A percentile compares a stretch with the other conserved stretches of the same genome.
These are phyloP conservation scores for Polyporus arcularius DNA, from an alignment of 768 basidiomycete genomes.

Conservation along the genomic window DNA sequence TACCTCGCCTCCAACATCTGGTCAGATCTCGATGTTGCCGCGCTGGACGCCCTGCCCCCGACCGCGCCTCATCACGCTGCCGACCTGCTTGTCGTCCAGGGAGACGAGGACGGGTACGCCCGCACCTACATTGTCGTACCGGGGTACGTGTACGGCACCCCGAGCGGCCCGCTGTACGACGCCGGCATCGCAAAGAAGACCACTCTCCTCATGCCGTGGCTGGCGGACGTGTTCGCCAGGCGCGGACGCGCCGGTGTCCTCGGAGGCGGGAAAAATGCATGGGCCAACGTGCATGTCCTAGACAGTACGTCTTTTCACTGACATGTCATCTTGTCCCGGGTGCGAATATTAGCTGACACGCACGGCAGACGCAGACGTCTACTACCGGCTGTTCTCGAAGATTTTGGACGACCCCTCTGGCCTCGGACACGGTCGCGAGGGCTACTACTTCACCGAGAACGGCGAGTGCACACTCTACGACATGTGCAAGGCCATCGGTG, in stretches of 20 bases:
- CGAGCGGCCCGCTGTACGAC: slow-evolving; percentile 46
- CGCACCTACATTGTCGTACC: slow-evolving; percentile 53
- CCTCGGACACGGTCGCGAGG: slow-evolving; percentile 31
- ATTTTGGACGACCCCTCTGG: slow-evolving; percentile 28
- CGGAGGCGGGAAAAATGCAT: slow-evolving; percentile 56
- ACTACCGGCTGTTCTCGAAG: slow-evolving; percentile 41
- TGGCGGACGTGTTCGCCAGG: slow-evolving; percentile 43
- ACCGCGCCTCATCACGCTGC: slow-evolving; percentile 51
- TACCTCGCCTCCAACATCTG: slow-evolving; percentile 16
- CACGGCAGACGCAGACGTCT: slow-evolving; percentile 43
- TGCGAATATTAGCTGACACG: not conserved
- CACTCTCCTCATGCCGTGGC: slow-evolving; percentile 48
- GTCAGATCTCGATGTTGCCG: slow-evolving; percentile 48
- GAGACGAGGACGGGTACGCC: slow-evolving; percentile 51
- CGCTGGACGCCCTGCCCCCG: slow-evolving; percentile 47
- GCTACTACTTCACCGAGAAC: slow-evolving; percentile 34
- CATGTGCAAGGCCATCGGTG: slow-evolving; percentile 36
- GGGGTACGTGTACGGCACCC: slow-evolving; percentile 57
- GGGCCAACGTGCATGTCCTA: slow-evolving; percentile 55
- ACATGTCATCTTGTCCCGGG: too few species aligned
- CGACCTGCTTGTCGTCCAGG: slow-evolving; percentile 42
- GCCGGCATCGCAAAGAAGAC: slow-evolving; percentile 49
- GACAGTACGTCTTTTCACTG: slow-evolving; percentile 40
- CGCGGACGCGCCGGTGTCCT: slow-evolving; percentile 52
- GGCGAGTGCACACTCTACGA: slow-evolving; percentile 32